Evolutionary conservation across 306 rosid genomes (phyloP).

Genomic region (Cucurbita argyrosperma): DNA sequence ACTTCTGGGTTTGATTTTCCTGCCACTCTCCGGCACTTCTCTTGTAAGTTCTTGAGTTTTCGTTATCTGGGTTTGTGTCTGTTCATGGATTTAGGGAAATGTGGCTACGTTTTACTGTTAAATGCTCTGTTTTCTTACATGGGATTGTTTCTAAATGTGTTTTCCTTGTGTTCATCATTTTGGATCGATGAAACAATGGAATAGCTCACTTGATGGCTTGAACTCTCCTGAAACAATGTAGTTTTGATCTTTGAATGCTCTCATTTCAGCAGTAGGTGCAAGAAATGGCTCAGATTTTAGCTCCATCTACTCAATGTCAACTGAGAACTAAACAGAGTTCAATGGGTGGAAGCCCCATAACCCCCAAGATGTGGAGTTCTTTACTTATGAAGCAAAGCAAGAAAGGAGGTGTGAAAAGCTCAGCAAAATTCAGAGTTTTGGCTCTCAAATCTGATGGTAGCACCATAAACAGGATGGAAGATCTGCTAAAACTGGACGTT

Average conservation of each 20-base stretch:
- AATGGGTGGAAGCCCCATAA: constrained; percentile 29
- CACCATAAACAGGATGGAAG: constrained; percentile 68
- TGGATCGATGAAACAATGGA: not conserved
- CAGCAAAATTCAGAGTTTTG: constrained; percentile 47
- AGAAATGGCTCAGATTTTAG: constrained; percentile 94
- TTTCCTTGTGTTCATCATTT: not conserved
- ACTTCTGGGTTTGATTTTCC: constrained; percentile 14
- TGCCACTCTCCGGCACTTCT: constrained; percentile 18
- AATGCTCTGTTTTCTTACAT: not conserved
- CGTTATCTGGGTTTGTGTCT: not conserved
- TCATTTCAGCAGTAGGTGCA: constrained; percentile 20
- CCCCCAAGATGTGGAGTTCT: constrained; percentile 72
- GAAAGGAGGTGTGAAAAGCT: constrained; percentile 31
- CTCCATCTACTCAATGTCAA: constrained; percentile 83
- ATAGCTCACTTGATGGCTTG: not conserved
- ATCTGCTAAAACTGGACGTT: constrained; percentile 59
- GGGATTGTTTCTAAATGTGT: not conserved
- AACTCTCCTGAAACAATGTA: not conserved
- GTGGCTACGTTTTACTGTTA: not conserved
- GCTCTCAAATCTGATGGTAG: constrained; percentile 43
- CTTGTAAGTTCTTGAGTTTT: constrained; percentile 23
- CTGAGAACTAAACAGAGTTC: constrained; percentile 45
- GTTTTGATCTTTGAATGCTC: not conserved
- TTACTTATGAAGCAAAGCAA: constrained; percentile 49
- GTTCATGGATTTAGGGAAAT: not conserved